A percentile compares a stretch with the other conserved stretches of the same genome.
Evolutionary conservation across 495 filamentous ascomycete species (phyloP).

Genomic region (Aspergillus haitiensis): DNA sequence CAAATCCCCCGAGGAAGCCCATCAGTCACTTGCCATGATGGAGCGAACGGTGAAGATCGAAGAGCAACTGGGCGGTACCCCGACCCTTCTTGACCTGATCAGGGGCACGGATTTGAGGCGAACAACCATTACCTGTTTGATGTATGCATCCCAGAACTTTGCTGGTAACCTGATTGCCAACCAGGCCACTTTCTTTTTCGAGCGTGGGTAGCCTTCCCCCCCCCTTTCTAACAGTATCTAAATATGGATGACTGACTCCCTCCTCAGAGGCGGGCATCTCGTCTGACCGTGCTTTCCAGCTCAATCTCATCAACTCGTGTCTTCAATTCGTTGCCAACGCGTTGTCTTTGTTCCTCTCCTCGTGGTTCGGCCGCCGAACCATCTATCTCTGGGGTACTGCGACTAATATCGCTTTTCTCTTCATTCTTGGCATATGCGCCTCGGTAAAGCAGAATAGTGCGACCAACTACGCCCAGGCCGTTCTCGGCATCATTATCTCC

Average conservation of each 20-base stretch:
- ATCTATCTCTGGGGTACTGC: constrained; percentile 62
- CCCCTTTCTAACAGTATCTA: neutral
- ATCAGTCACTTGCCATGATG: constrained; percentile 72
- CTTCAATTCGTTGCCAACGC: constrained; percentile 38
- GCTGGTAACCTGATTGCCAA: constrained; percentile 67
- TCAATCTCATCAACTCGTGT: constrained; percentile 40
- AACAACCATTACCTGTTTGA: constrained; percentile 65
- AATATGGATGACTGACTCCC: constrained; percentile 4
- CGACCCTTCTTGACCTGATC: constrained; percentile 64
- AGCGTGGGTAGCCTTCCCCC: constrained; percentile 33
- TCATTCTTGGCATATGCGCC: constrained; percentile 70
- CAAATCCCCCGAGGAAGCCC: constrained; percentile 54
- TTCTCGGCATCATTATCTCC: constrained; percentile 53
- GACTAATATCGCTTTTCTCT: constrained; percentile 61
- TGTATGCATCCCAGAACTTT: constrained; percentile 42
- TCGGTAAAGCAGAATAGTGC: constrained; percentile 47
- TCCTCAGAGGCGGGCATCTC: constrained; percentile 61
- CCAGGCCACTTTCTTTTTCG: constrained; percentile 74
- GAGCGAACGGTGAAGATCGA: constrained; percentile 69
- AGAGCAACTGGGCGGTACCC: constrained; percentile 54
- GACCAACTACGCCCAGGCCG: constrained; percentile 48
- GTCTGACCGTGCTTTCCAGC: constrained; percentile 28
- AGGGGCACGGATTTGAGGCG: constrained; percentile 65
- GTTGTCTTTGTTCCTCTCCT: constrained; percentile 64
- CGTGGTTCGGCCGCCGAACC: constrained; percentile 63